Percentiles rank a stretch among this genome's conserved stretches.
phyloP scores from a whole-genome alignment of 2,329 filamentous ascomycete genomes.

The Aspergillus arachidicola region DNA sequence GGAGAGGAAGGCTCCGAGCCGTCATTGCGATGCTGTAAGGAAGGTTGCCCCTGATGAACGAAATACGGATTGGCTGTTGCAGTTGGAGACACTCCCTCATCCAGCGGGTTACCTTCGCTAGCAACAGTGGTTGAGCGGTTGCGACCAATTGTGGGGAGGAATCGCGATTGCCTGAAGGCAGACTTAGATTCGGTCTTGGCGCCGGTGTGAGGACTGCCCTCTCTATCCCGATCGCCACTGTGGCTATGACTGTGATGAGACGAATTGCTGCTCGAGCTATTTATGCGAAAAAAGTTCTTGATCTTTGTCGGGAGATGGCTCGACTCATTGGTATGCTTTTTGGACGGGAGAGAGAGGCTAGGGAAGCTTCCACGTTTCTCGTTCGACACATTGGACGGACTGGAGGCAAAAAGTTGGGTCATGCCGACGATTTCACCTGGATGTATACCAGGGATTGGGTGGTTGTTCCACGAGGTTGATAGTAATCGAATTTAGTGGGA shows the following conservation, averaged over 20 bases:
- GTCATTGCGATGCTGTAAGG: constrained; percentile 91
- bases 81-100: constrained; percentile 87
- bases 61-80: constrained; percentile 97
- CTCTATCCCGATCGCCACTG: constrained; percentile 32
- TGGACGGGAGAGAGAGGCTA: constrained; percentile 47
- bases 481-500: not conserved
- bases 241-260: constrained; percentile 37
- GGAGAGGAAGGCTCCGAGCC: constrained; percentile 90
- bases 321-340: constrained; percentile 47
- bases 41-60: constrained; percentile 90
- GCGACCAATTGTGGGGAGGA: constrained; percentile 83
- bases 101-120: constrained; percentile 87
- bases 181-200: constrained; percentile 65
- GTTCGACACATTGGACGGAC: constrained; percentile 43
- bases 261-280: constrained; percentile 53
- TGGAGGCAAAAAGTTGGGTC: constrained; percentile 48
- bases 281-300: constrained; percentile 72
- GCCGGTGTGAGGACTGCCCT: constrained; percentile 46
- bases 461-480: not conserved
- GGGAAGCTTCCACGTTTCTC: constrained; percentile 52
- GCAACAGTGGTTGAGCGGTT: constrained; percentile 88
- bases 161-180: constrained; percentile 79
- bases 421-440: constrained; percentile 29
- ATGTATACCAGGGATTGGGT: not conserved
- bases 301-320: constrained; percentile 64